These are phyloP conservation scores for Spiraea crenata DNA, from an alignment of 331 rosid species.

Conservation along the genomic window DNA sequence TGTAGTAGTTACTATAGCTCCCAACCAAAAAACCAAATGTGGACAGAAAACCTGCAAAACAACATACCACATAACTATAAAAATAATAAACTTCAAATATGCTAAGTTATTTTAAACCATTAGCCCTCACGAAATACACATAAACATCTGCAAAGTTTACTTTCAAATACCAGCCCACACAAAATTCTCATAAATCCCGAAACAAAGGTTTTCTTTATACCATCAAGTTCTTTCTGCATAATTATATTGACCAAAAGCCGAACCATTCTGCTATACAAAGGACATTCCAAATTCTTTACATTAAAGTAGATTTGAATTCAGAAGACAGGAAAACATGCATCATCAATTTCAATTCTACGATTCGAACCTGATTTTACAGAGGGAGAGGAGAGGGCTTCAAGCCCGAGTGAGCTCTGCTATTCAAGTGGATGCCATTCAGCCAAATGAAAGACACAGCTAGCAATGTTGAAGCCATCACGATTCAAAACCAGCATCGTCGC, in stretches of 20 bases:
- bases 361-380: constrained; percentile 44
- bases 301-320: neutral
- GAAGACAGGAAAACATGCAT: neutral
- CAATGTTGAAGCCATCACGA: constrained; percentile 42
- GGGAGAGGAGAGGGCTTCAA: constrained; percentile 50
- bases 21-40: constrained; percentile 33
- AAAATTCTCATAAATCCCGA: neutral
- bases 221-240: neutral
- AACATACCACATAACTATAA: neutral
- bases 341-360: neutral
- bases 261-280: neutral
- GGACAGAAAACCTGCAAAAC: constrained; percentile 36
- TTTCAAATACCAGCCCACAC: constrained; percentile 3
- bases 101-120: neutral
- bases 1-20: constrained; percentile 27
- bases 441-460: constrained; percentile 59
- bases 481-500: constrained; percentile 70
- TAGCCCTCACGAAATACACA: neutral
- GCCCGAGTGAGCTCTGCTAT: constrained; percentile 57
- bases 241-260: neutral
- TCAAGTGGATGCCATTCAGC: constrained; percentile 98
- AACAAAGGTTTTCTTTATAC: neutral
- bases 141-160: neutral
- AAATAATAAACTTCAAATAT: constrained; percentile 1
- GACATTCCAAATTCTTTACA: neutral